Evolutionary conservation across 2,329 filamentous ascomycete species (phyloP), one percentile per base, ranked within the genome.

Genomic region (Parastagonospora nodorum): DNA sequence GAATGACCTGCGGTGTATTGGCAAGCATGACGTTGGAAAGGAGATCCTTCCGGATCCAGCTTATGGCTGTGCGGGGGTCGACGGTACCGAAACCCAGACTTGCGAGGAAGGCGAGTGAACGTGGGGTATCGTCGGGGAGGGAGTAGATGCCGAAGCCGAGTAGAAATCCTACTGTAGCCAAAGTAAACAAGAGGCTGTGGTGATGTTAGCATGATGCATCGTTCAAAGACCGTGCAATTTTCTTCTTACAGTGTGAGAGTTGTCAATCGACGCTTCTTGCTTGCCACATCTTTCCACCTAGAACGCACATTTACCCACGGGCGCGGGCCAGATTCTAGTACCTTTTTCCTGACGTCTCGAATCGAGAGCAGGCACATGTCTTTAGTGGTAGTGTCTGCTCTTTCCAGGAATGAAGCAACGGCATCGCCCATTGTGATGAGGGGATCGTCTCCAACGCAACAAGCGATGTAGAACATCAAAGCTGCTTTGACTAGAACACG

Each of bases 1-100:
- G 51, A 15, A 81, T 52, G 0, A 79, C 52, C 55, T 82, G 80
- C 0, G 78, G 76, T 1, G 66, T 43, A 58, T 83, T 82, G 33
- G 75, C 76, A 0, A 80, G 27, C n/a, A 60, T 11, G 2, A 37
- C 52, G 19, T 57, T 57, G 4, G 9, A 1, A 8, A 63, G 14
- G 5, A 56, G 9, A 28, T 24, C 24, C 29, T 14, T 41, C 6
- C 40, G 24, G 12, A 45, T n/a, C 2, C 44, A 28, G 1, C 16
- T 32, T 15, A 58, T 41, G 6, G 53, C 30, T 7, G 52, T 49
- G 4, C 41, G 41, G 16, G 53, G 38, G 24, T 60, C 55, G 40
- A 63, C 47, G 11, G 48, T 51, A 15, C 61, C 60, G 12, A 48
- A 53, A 6, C 55, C 51, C 9, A 63, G 19, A 5, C 31, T 19